Percentiles rank a stretch among this genome's conserved stretches.
Evolutionary conservation across 805 yeast genomes (phyloP).

Genomic region (Debaryomyces hansenii): DNA sequence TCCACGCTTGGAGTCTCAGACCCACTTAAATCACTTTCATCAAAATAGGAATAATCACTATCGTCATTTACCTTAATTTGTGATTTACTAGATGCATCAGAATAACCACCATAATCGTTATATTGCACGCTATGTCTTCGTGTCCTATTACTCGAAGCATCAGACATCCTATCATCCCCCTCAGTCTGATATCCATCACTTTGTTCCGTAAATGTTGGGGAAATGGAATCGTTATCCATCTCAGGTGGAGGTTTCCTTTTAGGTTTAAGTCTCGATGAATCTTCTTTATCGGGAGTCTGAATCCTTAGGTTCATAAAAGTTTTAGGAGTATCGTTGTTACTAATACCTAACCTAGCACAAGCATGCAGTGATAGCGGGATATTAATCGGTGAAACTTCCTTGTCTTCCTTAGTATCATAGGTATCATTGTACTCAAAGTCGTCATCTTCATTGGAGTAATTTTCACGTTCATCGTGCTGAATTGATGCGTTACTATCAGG

Average conservation of each 20-base stretch:
- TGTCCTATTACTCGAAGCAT: background rate
- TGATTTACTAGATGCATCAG: background rate
- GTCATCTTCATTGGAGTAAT: background rate
- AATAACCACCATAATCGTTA: background rate
- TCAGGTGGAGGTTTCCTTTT: slow-evolving; percentile 32
- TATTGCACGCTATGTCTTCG: background rate
- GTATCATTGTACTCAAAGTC: slow-evolving; percentile 8
- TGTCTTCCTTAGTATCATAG: background rate
- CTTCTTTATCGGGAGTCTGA: slow-evolving; percentile 1
- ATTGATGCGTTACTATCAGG: background rate
- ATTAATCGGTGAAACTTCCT: slow-evolving; percentile 20
- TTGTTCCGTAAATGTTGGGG: background rate
- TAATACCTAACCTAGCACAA: slow-evolving; percentile 22
- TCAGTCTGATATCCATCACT: background rate
- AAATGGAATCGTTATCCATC: background rate
- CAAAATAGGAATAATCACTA: background rate
- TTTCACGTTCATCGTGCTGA: background rate
- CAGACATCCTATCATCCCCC: background rate
- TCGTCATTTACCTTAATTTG: background rate
- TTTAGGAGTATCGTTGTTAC: slow-evolving; percentile 17
- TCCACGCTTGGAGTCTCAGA: background rate
- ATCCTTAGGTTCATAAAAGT: slow-evolving; percentile 2
- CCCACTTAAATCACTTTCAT: background rate
- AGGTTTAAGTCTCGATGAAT: slow-evolving; percentile 13
- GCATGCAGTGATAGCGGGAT: slow-evolving; percentile 31